phyloP scores from a whole-genome alignment of 495 filamentous ascomycete genomes.

The Neurospora sp. region DNA sequence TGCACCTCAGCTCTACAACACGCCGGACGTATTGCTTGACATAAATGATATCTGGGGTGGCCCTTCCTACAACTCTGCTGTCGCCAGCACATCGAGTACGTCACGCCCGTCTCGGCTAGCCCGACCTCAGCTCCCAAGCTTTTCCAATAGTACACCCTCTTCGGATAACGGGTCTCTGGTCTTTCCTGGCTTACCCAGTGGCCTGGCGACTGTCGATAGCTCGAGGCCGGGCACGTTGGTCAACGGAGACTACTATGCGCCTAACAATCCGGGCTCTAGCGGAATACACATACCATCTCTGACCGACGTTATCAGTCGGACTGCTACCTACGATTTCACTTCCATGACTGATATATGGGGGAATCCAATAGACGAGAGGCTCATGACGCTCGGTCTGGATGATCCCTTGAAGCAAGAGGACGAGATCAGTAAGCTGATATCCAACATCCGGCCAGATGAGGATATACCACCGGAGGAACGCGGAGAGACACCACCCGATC shows the following conservation, averaged over 20 bases:
- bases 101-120: neutral
- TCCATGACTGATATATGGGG: conserved; percentile 18
- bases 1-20: neutral
- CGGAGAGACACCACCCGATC: conserved; percentile 62
- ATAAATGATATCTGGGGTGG: neutral
- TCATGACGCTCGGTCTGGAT: conserved; percentile 12
- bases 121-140: neutral
- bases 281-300: neutral
- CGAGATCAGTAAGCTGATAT: conserved; percentile 57
- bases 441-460: conserved; percentile 65
- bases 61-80: neutral
- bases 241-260: neutral
- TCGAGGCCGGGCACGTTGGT: neutral
- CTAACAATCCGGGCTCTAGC: neutral
- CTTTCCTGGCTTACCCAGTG: neutral
- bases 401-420: conserved; percentile 50
- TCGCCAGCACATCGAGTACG: neutral
- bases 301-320: neutral
- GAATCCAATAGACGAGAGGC: conserved; percentile 9
- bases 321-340: conserved; percentile 10
- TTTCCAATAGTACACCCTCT: neutral
- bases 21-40: no score
- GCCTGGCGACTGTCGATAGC: neutral
- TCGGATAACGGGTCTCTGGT: neutral
- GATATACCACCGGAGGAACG: conserved; percentile 54